These are phyloP conservation scores for Punctularia strigosozonata DNA, from an alignment of 768 basidiomycete species.

Conservation along the genomic window DNA sequence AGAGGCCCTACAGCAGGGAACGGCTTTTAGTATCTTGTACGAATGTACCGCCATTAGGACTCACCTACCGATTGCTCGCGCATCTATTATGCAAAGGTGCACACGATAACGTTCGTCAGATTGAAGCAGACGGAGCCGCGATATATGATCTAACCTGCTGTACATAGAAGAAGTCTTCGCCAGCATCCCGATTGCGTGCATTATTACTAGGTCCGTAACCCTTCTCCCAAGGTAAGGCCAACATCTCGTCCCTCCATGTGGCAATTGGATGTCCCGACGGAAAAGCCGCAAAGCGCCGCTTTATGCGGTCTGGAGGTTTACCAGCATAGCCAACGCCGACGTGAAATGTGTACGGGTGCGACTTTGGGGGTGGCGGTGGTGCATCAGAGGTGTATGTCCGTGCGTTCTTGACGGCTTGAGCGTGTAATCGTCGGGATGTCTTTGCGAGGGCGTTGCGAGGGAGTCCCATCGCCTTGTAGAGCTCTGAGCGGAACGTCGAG, in stretches of 20 bases:
- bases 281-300: conserved; percentile 50
- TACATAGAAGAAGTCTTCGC: conserved; percentile 57
- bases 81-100: conserved; percentile 38
- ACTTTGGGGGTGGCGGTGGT: conserved; percentile 1
- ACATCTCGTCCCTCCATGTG: conserved; percentile 56
- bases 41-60: conserved; percentile 6
- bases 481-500: too few species aligned
- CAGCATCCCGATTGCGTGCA: conserved; percentile 27
- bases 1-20: conserved; percentile 41
- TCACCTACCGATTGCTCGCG: conserved; percentile 62
- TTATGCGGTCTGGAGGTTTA: conserved; percentile 36
- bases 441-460: too few species aligned
- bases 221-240: too few species aligned
- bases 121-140: conserved; percentile 1
- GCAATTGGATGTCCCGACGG: conserved; percentile 45
- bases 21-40: conserved; percentile 3
- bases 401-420: too few species aligned
- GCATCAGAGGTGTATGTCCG: conserved; percentile 5
- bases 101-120: conserved; percentile 1
- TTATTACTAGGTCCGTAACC: conserved; percentile 27
- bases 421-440: too few species aligned
- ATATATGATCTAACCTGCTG: conserved; percentile 43
- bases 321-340: conserved; percentile 71
- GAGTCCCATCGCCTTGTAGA: too few species aligned
- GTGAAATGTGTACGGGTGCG: conserved; percentile 57